Evolutionary conservation across 2,329 filamentous ascomycete genomes (phyloP), one percentile per base, ranked within the genome.

Genomic region (Epichloe bromicola): DNA sequence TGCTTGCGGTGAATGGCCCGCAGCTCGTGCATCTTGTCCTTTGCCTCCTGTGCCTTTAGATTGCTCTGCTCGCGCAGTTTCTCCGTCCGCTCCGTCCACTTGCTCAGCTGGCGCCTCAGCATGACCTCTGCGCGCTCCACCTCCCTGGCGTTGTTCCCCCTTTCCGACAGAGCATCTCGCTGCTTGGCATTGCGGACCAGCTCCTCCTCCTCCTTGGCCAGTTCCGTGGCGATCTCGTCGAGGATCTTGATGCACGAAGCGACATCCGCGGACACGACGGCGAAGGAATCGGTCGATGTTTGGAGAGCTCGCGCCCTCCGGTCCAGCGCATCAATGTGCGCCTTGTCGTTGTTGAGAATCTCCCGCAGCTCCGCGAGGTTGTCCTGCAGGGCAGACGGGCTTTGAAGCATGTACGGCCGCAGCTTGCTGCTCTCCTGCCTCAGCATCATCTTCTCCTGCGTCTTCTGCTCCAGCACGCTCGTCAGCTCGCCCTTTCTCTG

Each of bases 161-260:
- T 80, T 64, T 96, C 90, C 2, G 86, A 85, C 5, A 98, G 79
- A 2, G 88, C 87, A 58, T 98, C 93, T 51, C 85, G 78, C 63
- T 96, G 91, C 62, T 83, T 82, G 10, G 83, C 77, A 51, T 90
- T 91, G 54, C 86, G 82, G 8, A 82, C 78, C 58, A 87, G 80
- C 66, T 95, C 90, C 53, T 97, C 90, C 44, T 97, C 91, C 67
- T 97, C 91, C 65, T 91, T 94, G 44, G 82, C 73, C 4, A 98
- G 70, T 64, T 97, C 93, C n/a, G 74, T 71, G 3, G 85, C 77
- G 19, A 96, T 86, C 59, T 97, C 91, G 50, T 93, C 88, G 4
- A 97, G 79, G 12, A 97, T 76, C 61, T 91, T 91, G 61, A 89
- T 89, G 62, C 90, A 94, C 2, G 85, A 83, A 7, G 86, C 82